Base-by-base conservation (phyloP, 2,329 filamentous ascomycete species). In the Ophiostoma fasciatum region DNA sequence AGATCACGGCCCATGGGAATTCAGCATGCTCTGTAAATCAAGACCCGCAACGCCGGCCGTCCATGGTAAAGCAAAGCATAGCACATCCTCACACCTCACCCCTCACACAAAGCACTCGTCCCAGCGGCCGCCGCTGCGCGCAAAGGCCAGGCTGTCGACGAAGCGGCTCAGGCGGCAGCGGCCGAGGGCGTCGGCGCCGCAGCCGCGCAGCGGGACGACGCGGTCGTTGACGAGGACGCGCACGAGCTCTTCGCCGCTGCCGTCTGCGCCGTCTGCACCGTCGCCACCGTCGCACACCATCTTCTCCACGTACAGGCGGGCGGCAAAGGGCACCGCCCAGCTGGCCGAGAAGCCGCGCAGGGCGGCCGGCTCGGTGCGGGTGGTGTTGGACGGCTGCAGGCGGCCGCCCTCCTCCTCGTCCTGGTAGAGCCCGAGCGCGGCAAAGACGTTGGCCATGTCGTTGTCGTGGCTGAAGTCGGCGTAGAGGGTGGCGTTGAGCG, bases 401-500 rank as follows among this genome's bases (percentile, higher is more conserved):
- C 19, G 18, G 6, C 12, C 15, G 19, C 32, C 31, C 7, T 5
- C 8, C 10, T 3, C 15, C n/a, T 10, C 13, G n/a, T 56, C 58
- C 46, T 85, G 81, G 58, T 84, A 93, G 19, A 94, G 59, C 0
- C 84, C 82, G 44, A 94, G 51, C 0, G 84, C 83, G 5, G 74
- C 74, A 51, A 81, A 81, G 7, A 92, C 73, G 7, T 70, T 68
- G 21, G 71, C 73, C 74, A 94, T 84, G 51, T 80, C 76, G 54
- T 92, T 94, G 57, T 94, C 87, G 56, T 94, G 87, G 43, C 77
- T 82, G 51, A 94, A 94, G 56, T 94, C 87, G 0, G 83, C 85
- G 50, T 92, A 94, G 2, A 94, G 58, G 10, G 59, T 59, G 29
- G 61, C 57, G 42, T 68, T 65, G 0, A 93, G 60, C 0, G 87